Conservation (phyloP, 2,329 filamentous ascomycete genomes). For the Biscogniauxia marginata region DNA sequence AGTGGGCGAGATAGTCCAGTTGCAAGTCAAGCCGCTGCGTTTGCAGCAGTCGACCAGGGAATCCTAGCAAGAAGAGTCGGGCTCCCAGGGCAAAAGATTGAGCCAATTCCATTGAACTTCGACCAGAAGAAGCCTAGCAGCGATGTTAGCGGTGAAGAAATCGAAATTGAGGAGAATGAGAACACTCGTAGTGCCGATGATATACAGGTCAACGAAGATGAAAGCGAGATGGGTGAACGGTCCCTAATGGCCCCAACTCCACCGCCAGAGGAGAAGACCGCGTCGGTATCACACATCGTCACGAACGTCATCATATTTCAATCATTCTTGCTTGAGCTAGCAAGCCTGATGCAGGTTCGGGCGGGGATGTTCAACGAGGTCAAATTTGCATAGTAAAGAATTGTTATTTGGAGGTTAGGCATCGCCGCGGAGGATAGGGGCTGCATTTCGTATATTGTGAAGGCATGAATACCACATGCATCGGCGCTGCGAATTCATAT, state of each 20-base stretch:
- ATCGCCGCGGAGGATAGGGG: background rate
- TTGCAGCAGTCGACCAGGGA: constrained; percentile 63
- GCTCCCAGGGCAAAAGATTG: constrained; percentile 41
- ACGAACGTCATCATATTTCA: constrained; percentile 80
- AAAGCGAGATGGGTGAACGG: constrained; percentile 26
- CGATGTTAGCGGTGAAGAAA: constrained; percentile 23
- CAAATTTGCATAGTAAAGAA: constrained; percentile 48
- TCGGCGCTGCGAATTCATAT: background rate
- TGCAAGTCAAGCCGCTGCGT: constrained; percentile 56
- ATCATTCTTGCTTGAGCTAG: constrained; percentile 75
- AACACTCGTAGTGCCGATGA: constrained; percentile 25
- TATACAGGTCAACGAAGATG: constrained; percentile 25
- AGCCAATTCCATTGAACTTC: constrained; percentile 48
- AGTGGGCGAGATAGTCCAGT: constrained; percentile 35
- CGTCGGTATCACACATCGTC: constrained; percentile 73
- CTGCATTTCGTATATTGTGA: constrained; percentile 1
- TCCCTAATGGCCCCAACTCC: constrained; percentile 26
- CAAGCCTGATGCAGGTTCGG: constrained; percentile 71
- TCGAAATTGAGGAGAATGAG: constrained; percentile 25
- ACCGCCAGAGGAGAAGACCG: constrained; percentile 40
- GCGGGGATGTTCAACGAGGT: constrained; percentile 77
- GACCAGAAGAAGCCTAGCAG: constrained; percentile 30
- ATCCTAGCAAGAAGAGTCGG: constrained; percentile 57
- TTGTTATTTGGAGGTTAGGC: background rate
- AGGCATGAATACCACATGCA: constrained; percentile 6